phyloP scores from a whole-genome alignment of 1,284 basidiomycete genomes.

The Volvariella surrecta region DNA sequence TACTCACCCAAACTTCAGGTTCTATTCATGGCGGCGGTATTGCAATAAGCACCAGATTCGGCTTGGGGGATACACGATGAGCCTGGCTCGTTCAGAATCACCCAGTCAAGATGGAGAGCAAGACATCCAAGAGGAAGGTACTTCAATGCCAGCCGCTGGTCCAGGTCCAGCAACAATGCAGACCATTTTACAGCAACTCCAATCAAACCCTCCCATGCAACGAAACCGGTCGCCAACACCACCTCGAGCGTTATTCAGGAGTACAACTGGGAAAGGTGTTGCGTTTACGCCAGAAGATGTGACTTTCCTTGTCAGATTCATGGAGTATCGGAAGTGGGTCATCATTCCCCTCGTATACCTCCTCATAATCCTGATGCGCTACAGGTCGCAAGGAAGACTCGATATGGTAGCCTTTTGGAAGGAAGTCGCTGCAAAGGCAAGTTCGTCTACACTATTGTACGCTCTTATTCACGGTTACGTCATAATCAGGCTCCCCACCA shows the following conservation, averaged over 20 bases:
- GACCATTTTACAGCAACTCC: slow-evolving; percentile 10
- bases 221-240: slow-evolving; percentile 68
- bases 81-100: slow-evolving; percentile 35
- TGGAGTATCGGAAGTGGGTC: slow-evolving; percentile 62
- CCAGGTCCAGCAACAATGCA: slow-evolving; percentile 8
- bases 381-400: slow-evolving; percentile 51
- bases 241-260: slow-evolving; percentile 64
- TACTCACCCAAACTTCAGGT: slow-evolving; percentile 30
- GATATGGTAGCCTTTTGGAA: slow-evolving; percentile 85
- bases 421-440: slow-evolving; percentile 66
- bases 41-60: slow-evolving; percentile 84
- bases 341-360: slow-evolving; percentile 2
- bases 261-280: slow-evolving; percentile 79
- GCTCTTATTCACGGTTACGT: not conserved
- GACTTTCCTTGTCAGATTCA: slow-evolving; percentile 60
- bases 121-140: slow-evolving; percentile 28
- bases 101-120: slow-evolving; percentile 32
- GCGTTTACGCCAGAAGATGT: slow-evolving; percentile 78
- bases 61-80: slow-evolving; percentile 74
- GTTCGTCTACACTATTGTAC: slow-evolving; percentile 10
- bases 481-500: slow-evolving; percentile 65
- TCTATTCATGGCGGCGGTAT: slow-evolving; percentile 80
- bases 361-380: slow-evolving; percentile 1
- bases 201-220: slow-evolving; percentile 11
- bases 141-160: slow-evolving; percentile 5